These are phyloP conservation scores for Kregervanrija fluxuum DNA, from an alignment of 805 yeast genomes.

Conservation along the genomic window DNA sequence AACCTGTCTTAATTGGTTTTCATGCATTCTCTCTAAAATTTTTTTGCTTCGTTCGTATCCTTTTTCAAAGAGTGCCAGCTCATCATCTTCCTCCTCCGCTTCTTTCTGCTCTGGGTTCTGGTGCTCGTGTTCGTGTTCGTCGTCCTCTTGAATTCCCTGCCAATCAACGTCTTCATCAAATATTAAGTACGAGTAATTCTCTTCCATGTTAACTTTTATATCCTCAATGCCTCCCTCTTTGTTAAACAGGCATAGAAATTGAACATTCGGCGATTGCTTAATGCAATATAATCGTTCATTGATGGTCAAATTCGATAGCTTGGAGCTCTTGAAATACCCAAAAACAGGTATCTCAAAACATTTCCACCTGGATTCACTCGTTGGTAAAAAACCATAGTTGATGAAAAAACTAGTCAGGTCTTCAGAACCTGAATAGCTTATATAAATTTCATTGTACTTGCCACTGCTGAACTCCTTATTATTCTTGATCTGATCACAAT, in stretches of 20 bases:
- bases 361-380: constrained; percentile 11
- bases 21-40: constrained; percentile 9
- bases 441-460: constrained; percentile 31
- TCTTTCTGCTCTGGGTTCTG: constrained; percentile 25
- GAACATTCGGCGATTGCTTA: constrained; percentile 33
- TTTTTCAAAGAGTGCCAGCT: background rate
- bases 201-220: constrained; percentile 23
- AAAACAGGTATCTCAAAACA: constrained; percentile 31
- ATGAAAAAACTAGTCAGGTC: constrained; percentile 33
- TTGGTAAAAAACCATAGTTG: constrained; percentile 43
- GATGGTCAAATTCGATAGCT: background rate
- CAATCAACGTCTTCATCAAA: constrained; percentile 20
- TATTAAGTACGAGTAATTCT: constrained; percentile 28
- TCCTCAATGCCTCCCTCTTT: constrained; percentile 11
- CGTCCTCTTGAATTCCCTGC: constrained; percentile 15
- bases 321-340: constrained; percentile 18
- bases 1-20: constrained; percentile 11
- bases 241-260: constrained; percentile 26
- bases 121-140: constrained; percentile 9
- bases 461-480: background rate
- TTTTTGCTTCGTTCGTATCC: constrained; percentile 9
- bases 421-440: constrained; percentile 37
- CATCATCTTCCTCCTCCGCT: background rate
- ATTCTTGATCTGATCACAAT: constrained; percentile 6
- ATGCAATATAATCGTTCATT: constrained; percentile 25